Evolutionary conservation across 2,329 filamentous ascomycete species (phyloP).

Genomic region (Exophiala viscosa): DNA sequence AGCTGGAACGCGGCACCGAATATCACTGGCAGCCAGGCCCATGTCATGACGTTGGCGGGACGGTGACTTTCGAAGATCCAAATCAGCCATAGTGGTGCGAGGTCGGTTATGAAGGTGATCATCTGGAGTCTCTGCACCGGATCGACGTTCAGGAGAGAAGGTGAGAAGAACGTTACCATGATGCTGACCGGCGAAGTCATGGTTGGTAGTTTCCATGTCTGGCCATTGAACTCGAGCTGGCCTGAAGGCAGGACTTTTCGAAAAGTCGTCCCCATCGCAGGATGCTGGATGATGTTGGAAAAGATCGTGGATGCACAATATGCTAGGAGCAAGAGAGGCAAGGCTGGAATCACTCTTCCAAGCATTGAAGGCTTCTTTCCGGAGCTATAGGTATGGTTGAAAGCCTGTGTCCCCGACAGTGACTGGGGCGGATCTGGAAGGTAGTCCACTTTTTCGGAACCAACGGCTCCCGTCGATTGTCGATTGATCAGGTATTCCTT

Average conservation of each 20-base stretch:
- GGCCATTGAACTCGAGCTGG: background rate
- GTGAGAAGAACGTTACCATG: conserved; percentile 6
- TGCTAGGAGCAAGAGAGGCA: conserved; percentile 2
- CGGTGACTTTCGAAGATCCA: conserved; percentile 31
- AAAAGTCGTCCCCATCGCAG: background rate
- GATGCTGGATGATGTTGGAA: background rate
- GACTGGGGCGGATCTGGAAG: conserved; percentile 30
- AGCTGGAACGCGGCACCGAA: conserved; percentile 30
- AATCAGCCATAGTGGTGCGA: conserved; percentile 31
- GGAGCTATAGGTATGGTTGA: conserved; percentile 30
- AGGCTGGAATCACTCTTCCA: background rate
- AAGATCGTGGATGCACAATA: conserved; percentile 1
- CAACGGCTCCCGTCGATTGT: background rate
- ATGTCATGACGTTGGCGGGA: conserved; percentile 31
- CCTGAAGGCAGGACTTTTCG: background rate
- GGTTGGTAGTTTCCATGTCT: conserved; percentile 3
- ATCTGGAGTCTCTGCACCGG: conserved; percentile 21
- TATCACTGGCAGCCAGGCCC: conserved; percentile 25
- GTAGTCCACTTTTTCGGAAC: conserved; percentile 30
- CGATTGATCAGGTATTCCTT: background rate
- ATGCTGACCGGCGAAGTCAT: background rate
- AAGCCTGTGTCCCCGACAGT: conserved; percentile 30
- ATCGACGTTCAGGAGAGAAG: conserved; percentile 3
- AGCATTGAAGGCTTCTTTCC: conserved; percentile 29
- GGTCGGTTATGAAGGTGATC: conserved; percentile 29